Conservation (phyloP, 352 stramenopile species). For the Achlya hypogyna region DNA sequence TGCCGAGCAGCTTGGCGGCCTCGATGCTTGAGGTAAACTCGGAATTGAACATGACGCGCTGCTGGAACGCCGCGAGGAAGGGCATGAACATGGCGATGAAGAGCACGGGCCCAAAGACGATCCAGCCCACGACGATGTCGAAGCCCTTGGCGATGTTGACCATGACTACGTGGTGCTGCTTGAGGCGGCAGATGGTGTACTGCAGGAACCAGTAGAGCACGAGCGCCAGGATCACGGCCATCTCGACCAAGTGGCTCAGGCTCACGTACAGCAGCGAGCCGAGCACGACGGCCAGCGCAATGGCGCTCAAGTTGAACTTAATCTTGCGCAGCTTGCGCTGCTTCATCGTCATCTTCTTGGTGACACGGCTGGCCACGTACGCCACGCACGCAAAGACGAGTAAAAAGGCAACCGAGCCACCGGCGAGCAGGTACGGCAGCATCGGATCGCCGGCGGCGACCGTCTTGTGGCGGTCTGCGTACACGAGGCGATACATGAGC, state of each 20-base stretch:
- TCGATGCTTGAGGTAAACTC: constrained; percentile 58
- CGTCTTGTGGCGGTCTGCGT: constrained; percentile 31
- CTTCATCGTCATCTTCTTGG: constrained; percentile 88
- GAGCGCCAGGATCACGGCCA: constrained; percentile 60
- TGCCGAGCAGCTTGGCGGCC: constrained; percentile 28
- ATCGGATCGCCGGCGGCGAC: constrained; percentile 42
- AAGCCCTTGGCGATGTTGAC: constrained; percentile 57
- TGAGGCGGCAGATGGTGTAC: constrained; percentile 57
- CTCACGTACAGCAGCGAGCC: constrained; percentile 64
- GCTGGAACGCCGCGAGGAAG: constrained; percentile 34
- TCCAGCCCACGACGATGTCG: constrained; percentile 75
- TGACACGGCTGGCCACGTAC: constrained; percentile 77
- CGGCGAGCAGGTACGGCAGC: constrained; percentile 54
- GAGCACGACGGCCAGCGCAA: constrained; percentile 37
- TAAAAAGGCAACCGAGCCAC: constrained; percentile 56
- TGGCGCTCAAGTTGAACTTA: constrained; percentile 68
- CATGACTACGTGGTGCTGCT: constrained; percentile 81
- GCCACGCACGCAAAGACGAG: constrained; percentile 57
- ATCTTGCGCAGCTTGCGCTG: constrained; percentile 85
- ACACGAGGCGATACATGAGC: constrained; percentile 37
- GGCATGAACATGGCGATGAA: constrained; percentile 38
- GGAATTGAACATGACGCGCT: constrained; percentile 49
- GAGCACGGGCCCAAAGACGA: constrained; percentile 52
- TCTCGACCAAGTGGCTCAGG: constrained; percentile 59
- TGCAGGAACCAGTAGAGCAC: constrained; percentile 85